A percentile compares a stretch with the other conserved stretches of the same genome.
Conservation (phyloP, 495 filamentous ascomycete genomes). For the Neurospora discreta region DNA sequence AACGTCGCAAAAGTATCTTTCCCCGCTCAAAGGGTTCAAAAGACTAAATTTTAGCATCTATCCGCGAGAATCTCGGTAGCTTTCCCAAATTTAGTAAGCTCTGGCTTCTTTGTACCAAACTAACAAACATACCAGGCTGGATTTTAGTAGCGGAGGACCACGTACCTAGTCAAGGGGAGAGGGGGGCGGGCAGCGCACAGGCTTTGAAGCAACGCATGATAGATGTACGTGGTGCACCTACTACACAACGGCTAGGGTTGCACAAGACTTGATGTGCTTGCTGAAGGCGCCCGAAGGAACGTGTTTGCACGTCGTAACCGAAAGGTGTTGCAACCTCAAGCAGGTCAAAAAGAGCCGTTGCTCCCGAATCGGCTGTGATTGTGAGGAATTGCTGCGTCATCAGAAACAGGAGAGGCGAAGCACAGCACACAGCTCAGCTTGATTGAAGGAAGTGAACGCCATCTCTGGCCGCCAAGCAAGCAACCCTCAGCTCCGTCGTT, state of each 20-base stretch:
- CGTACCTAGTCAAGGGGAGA: too few species aligned
- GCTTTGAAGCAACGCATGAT: not conserved
- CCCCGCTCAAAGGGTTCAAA: too few species aligned
- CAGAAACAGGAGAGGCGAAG: not conserved
- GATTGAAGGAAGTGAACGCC: not conserved
- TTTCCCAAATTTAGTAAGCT: too few species aligned
- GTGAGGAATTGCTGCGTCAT: not conserved
- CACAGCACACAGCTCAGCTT: not conserved
- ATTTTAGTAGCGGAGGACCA: too few species aligned
- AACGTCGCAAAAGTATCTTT: too few species aligned
- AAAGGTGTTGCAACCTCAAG: not conserved
- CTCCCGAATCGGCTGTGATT: not conserved
- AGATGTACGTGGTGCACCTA: not conserved
- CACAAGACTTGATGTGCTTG: not conserved
- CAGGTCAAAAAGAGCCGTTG: not conserved
- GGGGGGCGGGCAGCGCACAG: not conserved
- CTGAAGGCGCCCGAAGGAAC: not conserved
- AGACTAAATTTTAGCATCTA: too few species aligned
- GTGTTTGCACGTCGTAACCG: not conserved
- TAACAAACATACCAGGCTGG: too few species aligned
- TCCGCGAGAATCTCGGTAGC: too few species aligned
- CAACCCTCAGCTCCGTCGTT: not conserved
- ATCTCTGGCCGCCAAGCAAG: not conserved
- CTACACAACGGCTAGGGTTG: not conserved
- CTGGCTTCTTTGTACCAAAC: too few species aligned